phyloP scores from a whole-genome alignment of 2,329 filamentous ascomycete genomes.

The Colletotrichum godetiae region DNA sequence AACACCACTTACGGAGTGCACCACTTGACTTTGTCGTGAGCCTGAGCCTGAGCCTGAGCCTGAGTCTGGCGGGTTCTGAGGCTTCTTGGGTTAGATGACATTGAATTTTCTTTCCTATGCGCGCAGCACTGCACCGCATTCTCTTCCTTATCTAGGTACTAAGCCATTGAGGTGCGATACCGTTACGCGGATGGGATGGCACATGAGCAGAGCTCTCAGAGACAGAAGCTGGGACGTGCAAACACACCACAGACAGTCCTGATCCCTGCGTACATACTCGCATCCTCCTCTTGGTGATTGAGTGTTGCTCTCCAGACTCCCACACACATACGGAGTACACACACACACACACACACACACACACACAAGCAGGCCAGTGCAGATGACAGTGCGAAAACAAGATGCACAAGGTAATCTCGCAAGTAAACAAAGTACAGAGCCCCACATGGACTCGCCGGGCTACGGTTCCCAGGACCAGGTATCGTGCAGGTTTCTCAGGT shows the following conservation, averaged over 20 bases:
- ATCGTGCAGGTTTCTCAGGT: conserved; percentile 29
- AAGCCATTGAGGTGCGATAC: background rate
- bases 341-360: background rate
- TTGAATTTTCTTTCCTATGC: background rate
- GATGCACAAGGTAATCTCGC: conserved; percentile 23
- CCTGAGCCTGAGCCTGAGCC: too few relatives aligned
- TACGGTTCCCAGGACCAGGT: conserved; percentile 32
- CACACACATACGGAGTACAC: too few relatives aligned
- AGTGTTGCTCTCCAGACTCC: too few relatives aligned
- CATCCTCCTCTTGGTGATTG: background rate
- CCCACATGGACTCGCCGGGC: conserved; percentile 33
- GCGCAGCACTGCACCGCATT: background rate
- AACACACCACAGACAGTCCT: conserved; percentile 13
- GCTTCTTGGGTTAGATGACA: background rate
- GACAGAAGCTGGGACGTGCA: conserved; percentile 3
- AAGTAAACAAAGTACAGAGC: conserved; percentile 32
- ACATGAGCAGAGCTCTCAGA: conserved; percentile 26
- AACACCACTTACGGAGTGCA: background rate
- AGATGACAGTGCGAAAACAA: conserved; percentile 22
- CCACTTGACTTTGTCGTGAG: background rate
- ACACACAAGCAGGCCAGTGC: conserved; percentile 2
- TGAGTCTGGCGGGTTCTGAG: background rate
- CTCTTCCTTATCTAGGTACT: background rate
- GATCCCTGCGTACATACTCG: conserved; percentile 4
- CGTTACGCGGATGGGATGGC: conserved; percentile 30